Evolutionary conservation across 768 basidiomycete species (phyloP), one percentile per base, ranked within the genome.

Genomic region (Boletus huronensis): DNA sequence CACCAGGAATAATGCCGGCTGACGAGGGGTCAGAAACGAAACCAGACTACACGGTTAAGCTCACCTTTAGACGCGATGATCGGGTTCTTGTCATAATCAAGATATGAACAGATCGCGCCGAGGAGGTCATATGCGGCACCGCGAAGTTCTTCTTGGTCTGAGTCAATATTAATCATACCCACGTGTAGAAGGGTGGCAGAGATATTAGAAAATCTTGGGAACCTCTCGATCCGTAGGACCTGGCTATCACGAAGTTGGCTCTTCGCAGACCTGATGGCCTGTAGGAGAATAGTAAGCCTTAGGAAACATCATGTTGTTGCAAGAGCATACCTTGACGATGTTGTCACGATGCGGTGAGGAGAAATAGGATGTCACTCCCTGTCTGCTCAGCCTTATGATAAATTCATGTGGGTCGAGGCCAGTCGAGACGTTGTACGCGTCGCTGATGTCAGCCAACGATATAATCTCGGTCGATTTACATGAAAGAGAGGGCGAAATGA

Each of bases 151-250:
- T 90, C 87, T 52, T 92, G 88, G 23, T 82, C 77, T 16, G 82
- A 76, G 56, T 86, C 84, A 26, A 93, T 77, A 58, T 87, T 91
- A 16, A 92, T 77, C 70, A 97, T 79, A 19, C 90, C 90, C 29
- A 93, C 81, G 61, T 94, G 93, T n/a, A 96, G 75, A 43, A 97
- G 72, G 0, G 90, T 88, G 0, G 92, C 89, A 7, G 90, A 87
- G 19, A 93, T 85, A 62, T 93, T 94, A 3, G 86, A 89, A 55
- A 91, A 85, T 50, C 88, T 79, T 7, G 88, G 82, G 58, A 87
- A 84, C 9, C 90, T 77, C 55, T 88, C 88, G 5, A 80, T 71
- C 7, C 81, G 72, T 1, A 76, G 68, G 28, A 74, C 66, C 34
- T 79, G 80, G 7, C 71, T 75, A 39, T 84, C 82, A 55, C 82